Percentiles rank a stretch among this genome's conserved stretches.
These are phyloP conservation scores for Phytophthora hybrid DNA, from an alignment of 352 stramenopile species.

Conservation along the genomic window DNA sequence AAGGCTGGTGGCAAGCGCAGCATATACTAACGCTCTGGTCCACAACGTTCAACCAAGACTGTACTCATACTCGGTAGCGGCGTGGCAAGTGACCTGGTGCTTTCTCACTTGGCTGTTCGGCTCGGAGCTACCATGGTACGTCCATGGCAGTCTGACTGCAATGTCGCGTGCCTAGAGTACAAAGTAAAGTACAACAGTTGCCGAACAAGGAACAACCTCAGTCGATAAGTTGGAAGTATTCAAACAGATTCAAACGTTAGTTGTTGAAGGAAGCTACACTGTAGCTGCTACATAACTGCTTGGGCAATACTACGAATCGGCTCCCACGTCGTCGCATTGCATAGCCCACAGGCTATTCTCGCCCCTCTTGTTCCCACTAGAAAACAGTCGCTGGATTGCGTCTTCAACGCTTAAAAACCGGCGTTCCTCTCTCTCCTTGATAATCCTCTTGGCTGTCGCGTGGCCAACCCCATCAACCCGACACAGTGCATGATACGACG, in stretches of 20 bases:
- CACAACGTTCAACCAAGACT: constrained; percentile 46
- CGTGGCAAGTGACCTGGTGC: constrained; percentile 33
- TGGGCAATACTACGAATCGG: too few species aligned
- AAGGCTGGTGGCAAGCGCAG: constrained; percentile 10
- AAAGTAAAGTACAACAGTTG: too few species aligned
- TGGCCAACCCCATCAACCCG: neutral
- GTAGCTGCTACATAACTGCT: too few species aligned
- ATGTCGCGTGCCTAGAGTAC: too few species aligned
- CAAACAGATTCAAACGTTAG: too few species aligned
- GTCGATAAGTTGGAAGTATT: too few species aligned
- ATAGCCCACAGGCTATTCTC: neutral
- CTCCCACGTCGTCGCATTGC: neutral
- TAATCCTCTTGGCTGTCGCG: neutral
- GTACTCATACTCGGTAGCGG: constrained; percentile 40
- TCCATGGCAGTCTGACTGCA: too few species aligned
- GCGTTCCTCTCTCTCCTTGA: neutral
- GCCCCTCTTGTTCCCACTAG: neutral
- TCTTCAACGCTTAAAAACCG: neutral
- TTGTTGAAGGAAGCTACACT: too few species aligned
- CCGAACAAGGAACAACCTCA: too few species aligned
- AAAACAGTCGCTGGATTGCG: neutral
- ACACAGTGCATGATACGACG: neutral
- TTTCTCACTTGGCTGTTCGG: constrained; percentile 48
- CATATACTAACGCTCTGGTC: constrained; percentile 43
- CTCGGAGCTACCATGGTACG: constrained; percentile 38